phyloP scores from a whole-genome alignment of 2,329 filamentous ascomycete genomes.

The Pseudodiploospora longispora region DNA sequence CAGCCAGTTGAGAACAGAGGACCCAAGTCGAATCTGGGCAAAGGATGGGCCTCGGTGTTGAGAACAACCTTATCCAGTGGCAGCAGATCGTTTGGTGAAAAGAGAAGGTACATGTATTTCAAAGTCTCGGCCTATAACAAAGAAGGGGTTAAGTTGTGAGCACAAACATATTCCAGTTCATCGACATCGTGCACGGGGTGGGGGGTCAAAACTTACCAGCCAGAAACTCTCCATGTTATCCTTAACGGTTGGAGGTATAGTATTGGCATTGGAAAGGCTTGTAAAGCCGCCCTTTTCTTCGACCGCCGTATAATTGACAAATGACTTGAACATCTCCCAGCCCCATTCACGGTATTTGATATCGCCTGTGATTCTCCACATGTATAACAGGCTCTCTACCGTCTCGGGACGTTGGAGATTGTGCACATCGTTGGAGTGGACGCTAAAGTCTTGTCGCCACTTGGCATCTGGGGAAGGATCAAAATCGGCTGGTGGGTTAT shows the following conservation, averaged over 20 bases:
- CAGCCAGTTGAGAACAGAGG: slow-evolving; percentile 74
- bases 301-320: slow-evolving; percentile 77
- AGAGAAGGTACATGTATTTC: slow-evolving; percentile 95
- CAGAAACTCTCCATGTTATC: slow-evolving; percentile 99
- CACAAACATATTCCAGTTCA: too few species aligned
- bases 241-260: slow-evolving; percentile 56
- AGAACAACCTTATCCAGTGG: slow-evolving; percentile 83
- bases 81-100: slow-evolving; percentile 73
- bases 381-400: slow-evolving; percentile 92
- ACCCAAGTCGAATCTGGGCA: slow-evolving; percentile 79
- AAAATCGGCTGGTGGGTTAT: slow-evolving; percentile 41
- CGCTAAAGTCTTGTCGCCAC: slow-evolving; percentile 71
- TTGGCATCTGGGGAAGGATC: slow-evolving; percentile 44
- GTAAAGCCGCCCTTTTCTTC: slow-evolving; percentile 74
- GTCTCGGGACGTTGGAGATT: slow-evolving; percentile 95
- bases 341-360: slow-evolving; percentile 88
- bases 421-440: slow-evolving; percentile 77
- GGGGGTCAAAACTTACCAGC: slow-evolving; percentile 54
- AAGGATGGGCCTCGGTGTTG: slow-evolving; percentile 90
- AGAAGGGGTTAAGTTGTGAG: too few species aligned
- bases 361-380: slow-evolving; percentile 97
- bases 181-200: neutral
- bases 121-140: slow-evolving; percentile 73
- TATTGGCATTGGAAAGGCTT: slow-evolving; percentile 66
- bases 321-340: slow-evolving; percentile 96